phyloP scores from a whole-genome alignment of 768 basidiomycete species.

The Lyophyllum semitale region DNA sequence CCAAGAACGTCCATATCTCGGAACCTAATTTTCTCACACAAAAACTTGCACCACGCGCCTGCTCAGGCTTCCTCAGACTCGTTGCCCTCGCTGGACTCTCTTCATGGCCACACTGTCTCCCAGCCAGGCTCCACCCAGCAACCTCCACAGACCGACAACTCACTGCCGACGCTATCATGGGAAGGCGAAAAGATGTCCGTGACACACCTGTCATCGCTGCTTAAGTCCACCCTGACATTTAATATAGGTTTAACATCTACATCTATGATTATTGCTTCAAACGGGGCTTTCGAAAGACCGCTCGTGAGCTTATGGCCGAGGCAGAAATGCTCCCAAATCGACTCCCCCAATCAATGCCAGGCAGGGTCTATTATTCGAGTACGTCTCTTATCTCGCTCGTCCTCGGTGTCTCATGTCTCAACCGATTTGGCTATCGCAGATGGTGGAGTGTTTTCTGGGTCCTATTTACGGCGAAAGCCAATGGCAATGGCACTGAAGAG shows the following conservation, averaged over 20 bases:
- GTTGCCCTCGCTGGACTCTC: constrained; percentile 7
- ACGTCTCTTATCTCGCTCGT: constrained; percentile 29
- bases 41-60: constrained; percentile 16
- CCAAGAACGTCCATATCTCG: too few relatives aligned
- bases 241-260: constrained; percentile 82
- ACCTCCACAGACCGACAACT: constrained; percentile 22
- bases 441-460: constrained; percentile 95
- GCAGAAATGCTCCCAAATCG: constrained; percentile 66
- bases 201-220: background rate
- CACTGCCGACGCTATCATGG: constrained; percentile 26
- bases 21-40: constrained; percentile 22
- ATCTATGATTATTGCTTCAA: constrained; percentile 85
- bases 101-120: constrained; percentile 31
- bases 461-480: constrained; percentile 79
- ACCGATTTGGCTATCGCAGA: constrained; percentile 34
- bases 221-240: constrained; percentile 3
- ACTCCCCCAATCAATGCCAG: constrained; percentile 80
- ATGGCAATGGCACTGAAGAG: constrained; percentile 64
- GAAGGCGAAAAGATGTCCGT: background rate
- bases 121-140: constrained; percentile 25
- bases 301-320: constrained; percentile 63
- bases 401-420: constrained; percentile 15
- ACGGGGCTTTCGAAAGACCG: constrained; percentile 76
- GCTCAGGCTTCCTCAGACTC: constrained; percentile 2
- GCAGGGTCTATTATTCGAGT: constrained; percentile 86